phyloP scores from a whole-genome alignment of 345 rosid species.

The Atalantia buxifolia region DNA sequence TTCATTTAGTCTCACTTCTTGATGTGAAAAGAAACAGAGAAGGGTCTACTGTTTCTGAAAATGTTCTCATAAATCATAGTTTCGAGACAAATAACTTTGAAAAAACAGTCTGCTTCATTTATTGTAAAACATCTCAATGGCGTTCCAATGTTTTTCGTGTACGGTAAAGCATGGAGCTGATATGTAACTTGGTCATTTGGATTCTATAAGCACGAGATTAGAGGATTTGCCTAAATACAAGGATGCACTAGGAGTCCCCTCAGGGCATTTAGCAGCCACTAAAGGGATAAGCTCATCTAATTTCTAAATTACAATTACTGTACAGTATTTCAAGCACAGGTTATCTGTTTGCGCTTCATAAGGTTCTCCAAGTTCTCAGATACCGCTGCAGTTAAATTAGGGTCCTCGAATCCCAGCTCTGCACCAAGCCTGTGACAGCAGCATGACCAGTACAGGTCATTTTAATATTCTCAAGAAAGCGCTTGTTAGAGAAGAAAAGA shows the following conservation, averaged over 20 bases:
- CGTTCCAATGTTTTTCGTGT: not conserved
- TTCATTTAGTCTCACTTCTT: conserved; percentile 55
- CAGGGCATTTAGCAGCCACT: conserved; percentile 4
- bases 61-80: not conserved
- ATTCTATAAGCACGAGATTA: not conserved
- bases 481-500: not conserved
- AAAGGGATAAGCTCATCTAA: not conserved
- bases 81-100: not conserved
- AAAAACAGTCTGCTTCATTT: not conserved
- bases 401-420: conserved; percentile 86
- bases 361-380: conserved; percentile 72
- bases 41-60: not conserved
- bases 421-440: conserved; percentile 52
- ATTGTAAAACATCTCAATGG: not conserved
- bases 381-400: conserved; percentile 74
- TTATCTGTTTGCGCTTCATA: conserved; percentile 51
- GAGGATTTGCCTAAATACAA: conserved; percentile 23
- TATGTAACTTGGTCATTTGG: not conserved
- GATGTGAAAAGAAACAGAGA: conserved; percentile 1
- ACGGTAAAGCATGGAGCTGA: not conserved
- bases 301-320: conserved; percentile 31
- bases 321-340: conserved; percentile 51
- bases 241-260: conserved; percentile 13
- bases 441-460: not conserved
- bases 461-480: not conserved